phyloP scores from a whole-genome alignment of 768 basidiomycete species.

The Amanita brunnescens region DNA sequence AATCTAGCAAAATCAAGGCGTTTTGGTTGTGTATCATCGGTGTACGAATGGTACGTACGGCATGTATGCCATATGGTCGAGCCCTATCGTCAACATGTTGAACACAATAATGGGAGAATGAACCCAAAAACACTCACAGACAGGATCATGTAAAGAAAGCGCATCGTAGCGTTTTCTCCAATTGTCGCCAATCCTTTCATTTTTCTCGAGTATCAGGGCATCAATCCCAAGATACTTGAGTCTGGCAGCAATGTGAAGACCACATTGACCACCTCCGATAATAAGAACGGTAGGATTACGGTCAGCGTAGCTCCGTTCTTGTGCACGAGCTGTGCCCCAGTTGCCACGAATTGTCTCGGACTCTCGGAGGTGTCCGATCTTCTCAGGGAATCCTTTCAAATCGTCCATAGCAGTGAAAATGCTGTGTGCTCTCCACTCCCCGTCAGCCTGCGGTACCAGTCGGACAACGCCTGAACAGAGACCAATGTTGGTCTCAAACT shows the following conservation, averaged over 20 bases:
- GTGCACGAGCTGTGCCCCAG: conserved; percentile 41
- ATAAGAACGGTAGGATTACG: conserved; percentile 50
- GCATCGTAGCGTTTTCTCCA: conserved; percentile 64
- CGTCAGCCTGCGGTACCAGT: conserved; percentile 35
- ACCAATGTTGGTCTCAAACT: conserved; percentile 45
- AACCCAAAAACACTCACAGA: conserved; percentile 42
- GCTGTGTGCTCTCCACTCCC: conserved; percentile 52
- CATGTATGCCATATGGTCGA: conserved; percentile 52
- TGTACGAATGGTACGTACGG: conserved; percentile 30
- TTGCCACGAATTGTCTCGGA: conserved; percentile 38
- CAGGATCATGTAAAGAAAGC: conserved; percentile 57
- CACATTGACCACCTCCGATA: conserved; percentile 60
- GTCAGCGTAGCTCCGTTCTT: conserved; percentile 37
- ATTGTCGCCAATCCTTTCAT: conserved; percentile 48
- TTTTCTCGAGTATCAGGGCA: conserved; percentile 59
- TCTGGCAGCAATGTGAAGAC: conserved; percentile 57
- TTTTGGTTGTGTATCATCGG: neutral
- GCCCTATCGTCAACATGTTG: conserved; percentile 26
- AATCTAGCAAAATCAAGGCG: conserved; percentile 27
- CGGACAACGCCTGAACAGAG: conserved; percentile 43
- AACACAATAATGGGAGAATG: neutral
- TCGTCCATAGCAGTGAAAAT: conserved; percentile 52
- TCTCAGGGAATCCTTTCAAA: conserved; percentile 44
- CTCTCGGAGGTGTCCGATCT: conserved; percentile 36
- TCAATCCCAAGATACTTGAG: conserved; percentile 50